Evolutionary conservation across 352 stramenopile species (phyloP), one percentile per base, ranked within the genome.

Genomic region (Globisporangium rhizosaccharum): DNA sequence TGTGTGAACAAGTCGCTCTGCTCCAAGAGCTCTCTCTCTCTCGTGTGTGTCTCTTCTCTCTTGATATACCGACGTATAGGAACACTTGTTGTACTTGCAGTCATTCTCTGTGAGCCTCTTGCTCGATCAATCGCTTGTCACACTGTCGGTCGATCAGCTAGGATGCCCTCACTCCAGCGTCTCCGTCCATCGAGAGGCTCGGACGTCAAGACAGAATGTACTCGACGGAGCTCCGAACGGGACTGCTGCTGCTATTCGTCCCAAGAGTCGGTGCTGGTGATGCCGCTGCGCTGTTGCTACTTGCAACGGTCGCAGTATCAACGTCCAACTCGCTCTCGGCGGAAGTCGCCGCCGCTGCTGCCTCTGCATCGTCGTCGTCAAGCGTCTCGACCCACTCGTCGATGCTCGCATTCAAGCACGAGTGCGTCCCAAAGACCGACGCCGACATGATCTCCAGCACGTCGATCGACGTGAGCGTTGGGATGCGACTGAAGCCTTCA

Each of bases 361-460:
- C 15, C 37, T 18, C 37, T 14, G 2, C 37, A 3, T n/a, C 52
- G 26, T 33, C 41, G 7, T 47, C 39, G 41, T 46, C 15, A 8
- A 46, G 41, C 39, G 15, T 45, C 39, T 45, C 39, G 39, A 45
- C 12, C 39, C 39, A 45, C 20, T 51, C 23, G 0, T 18, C n/a
- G 28, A 37, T 25, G 11, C 26, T 59, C 17, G 44, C 15, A 12
- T 17, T 46, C 45, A 59, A 37, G 14, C 44, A 47, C n/a, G 54
- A 26, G 44, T 53, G 9, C 0, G 44, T 44, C 6, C 20, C 15
- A 28, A 59, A 42, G 10, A 20, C 11, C 12, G 50, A 52, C 20
- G 7, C 36, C 12, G 54, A 14, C 30, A 63, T 57, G 39, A 63
- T 57, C 41, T 33, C 53, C 28, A 57, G 33, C 26, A 53, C 57